Evolutionary conservation across 208 protist species (phyloP).

Genomic region (Trypanosomatidae sp.): DNA sequence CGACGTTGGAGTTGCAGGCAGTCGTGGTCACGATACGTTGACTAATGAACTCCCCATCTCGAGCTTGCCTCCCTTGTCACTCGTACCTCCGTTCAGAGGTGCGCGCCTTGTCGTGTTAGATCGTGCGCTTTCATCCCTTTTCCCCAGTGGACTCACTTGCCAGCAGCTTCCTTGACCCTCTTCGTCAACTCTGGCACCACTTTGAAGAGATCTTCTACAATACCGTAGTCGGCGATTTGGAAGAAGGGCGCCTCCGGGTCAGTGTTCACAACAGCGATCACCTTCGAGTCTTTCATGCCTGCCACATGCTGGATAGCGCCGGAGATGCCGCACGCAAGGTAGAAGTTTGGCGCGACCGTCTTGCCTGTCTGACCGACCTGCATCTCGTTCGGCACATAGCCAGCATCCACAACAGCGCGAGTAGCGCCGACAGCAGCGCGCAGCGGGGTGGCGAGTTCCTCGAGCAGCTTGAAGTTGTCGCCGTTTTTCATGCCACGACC

Average conservation of each 20-base stretch:
- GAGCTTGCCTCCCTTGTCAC: not conserved
- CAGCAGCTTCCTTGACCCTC: constrained; percentile 59
- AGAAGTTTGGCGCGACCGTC: constrained; percentile 98
- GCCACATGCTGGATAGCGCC: constrained; percentile 97
- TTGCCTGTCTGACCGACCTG: constrained; percentile 99
- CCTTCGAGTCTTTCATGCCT: constrained; percentile 99
- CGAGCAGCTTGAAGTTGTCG: constrained; percentile 98
- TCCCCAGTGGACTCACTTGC: constrained; percentile 18
- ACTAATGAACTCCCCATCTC: not conserved
- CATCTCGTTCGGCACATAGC: constrained; percentile 93
- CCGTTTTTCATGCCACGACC: constrained; percentile 96
- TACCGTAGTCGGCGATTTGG: constrained; percentile 97
- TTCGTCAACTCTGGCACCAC: constrained; percentile 93
- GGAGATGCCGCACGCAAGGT: constrained; percentile 97
- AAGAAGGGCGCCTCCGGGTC: constrained; percentile 98
- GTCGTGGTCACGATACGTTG: not conserved
- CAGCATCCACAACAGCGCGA: constrained; percentile 97
- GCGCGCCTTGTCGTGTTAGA: not conserved
- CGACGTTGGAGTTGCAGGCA: not conserved
- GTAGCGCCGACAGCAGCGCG: constrained; percentile 96
- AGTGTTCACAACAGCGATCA: constrained; percentile 97
- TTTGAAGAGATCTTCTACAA: constrained; percentile 97
- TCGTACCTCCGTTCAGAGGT: no score
- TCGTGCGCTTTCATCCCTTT: not conserved
- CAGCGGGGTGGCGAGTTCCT: constrained; percentile 94